Evolutionary conservation across 2,329 filamentous ascomycete species (phyloP), one percentile per base, ranked within the genome.

Genomic region (Colletotrichum chlorophyti): DNA sequence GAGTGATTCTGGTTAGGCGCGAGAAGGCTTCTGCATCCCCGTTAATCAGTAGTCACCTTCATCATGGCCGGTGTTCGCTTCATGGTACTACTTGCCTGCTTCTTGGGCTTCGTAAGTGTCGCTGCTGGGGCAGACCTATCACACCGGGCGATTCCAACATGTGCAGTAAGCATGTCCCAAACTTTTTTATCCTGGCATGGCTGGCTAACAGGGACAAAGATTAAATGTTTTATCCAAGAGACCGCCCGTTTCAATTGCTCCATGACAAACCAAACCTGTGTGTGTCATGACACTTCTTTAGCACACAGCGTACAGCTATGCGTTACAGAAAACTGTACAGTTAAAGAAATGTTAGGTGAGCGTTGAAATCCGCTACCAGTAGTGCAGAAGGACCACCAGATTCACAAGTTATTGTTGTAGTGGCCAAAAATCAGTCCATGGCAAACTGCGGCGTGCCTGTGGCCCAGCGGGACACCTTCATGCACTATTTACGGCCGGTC

Each of bases 311-410:
- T 42, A 7, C 24, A 42, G n/a, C 1, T 15, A 27, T 42, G 40
- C 3, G 24, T 42, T 14, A 3, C 27, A 14, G n/a, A 29, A 17
- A 42, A 12, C 4, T 74, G 72, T 41, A 71, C 65, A 2, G 53
- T 69, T 12, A 68, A 65, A 21, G 66, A 75, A n/a, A 58, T 64
- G 4, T 52, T 75, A 3, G 46, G 73, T 74, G 65, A 29, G 67
- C 63, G 3, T 5, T 17, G 23, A 8, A 27, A 15, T 10, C 23
- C n/a, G 5, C 14, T 27, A 7, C 19, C 32, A n/a, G n/a, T n/a
- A n/a, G n/a, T 35, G 32, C 14, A 14, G 5, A 42, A 15, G n/a
- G n/a, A n/a, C n/a, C n/a, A n/a, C n/a, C n/a, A 42, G 9, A 15
- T 8, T 5, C 4, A 19, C 11, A 27, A 17, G n/a, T 42, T 12